A percentile compares a stretch with the other conserved stretches of the same genome.
Evolutionary conservation across 176 grass and related monocot species (phyloP).

Genomic region (Triticum aestivum): IWGSC_CS_RefSeq_v2.1 NC_057802.1:128981026-128981525

Average conservation of each 20-base stretch:
- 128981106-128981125: not conserved
- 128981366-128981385: not conserved
- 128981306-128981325: not conserved
- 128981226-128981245: constrained; percentile 71
- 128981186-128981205: not conserved
- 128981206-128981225: constrained; percentile 69
- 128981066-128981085: not conserved
- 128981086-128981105: constrained; percentile 1
- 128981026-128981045: not conserved
- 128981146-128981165: not conserved
- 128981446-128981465: not conserved
- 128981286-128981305: constrained; percentile 59
- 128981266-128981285: constrained; percentile 82
- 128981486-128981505: not conserved
- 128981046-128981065: not conserved
- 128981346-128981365: not conserved
- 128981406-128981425: not conserved
- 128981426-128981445: not conserved
- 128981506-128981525: not conserved
- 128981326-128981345: not conserved
- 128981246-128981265: constrained; percentile 64
- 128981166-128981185: constrained; percentile 17
- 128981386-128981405: not conserved
- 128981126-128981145: not conserved
- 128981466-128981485: not conserved